These are phyloP conservation scores for Pythium folliculosum DNA, from an alignment of 352 stramenopile genomes.

Conservation along the genomic window DNA sequence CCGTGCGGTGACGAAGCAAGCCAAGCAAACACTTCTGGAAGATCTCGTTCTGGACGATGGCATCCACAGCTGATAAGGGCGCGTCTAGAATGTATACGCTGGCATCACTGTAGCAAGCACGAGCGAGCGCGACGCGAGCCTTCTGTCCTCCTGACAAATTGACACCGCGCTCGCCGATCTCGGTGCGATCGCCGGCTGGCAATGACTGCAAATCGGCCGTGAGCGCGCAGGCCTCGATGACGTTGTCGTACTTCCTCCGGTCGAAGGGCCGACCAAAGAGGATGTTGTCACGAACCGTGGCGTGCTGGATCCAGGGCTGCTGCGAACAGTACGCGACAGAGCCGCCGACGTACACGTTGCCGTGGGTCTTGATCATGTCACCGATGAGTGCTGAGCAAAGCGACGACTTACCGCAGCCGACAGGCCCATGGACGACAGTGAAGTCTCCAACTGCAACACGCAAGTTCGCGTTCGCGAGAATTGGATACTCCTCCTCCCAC, in stretches of 20 bases:
- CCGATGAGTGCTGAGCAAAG: conserved; percentile 91
- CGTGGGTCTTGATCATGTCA: conserved; percentile 56
- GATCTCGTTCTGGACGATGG: conserved; percentile 86
- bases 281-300: conserved; percentile 73
- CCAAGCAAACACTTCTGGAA: conserved; percentile 44
- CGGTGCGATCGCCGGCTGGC: conserved; percentile 63
- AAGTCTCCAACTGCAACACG: conserved; percentile 72
- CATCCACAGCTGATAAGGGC: conserved; percentile 87
- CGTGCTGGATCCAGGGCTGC: conserved; percentile 84
- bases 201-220: conserved; percentile 48
- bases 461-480: conserved; percentile 60
- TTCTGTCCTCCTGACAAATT: conserved; percentile 65
- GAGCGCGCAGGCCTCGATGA: conserved; percentile 50
- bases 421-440: conserved; percentile 85
- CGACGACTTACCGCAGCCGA: conserved; percentile 92
- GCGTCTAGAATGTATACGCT: conserved; percentile 88
- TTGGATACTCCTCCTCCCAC: conserved; percentile 20
- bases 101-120: conserved; percentile 53
- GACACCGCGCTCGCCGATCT: conserved; percentile 52
- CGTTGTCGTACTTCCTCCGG: conserved; percentile 36
- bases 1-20: conserved; percentile 17
- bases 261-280: conserved; percentile 76
- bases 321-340: conserved; percentile 73
- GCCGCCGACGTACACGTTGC: conserved; percentile 23
- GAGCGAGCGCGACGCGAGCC: conserved; percentile 47